Conservation (phyloP, 441 rosid genomes). For the Theobroma grandiflorum region DNA sequence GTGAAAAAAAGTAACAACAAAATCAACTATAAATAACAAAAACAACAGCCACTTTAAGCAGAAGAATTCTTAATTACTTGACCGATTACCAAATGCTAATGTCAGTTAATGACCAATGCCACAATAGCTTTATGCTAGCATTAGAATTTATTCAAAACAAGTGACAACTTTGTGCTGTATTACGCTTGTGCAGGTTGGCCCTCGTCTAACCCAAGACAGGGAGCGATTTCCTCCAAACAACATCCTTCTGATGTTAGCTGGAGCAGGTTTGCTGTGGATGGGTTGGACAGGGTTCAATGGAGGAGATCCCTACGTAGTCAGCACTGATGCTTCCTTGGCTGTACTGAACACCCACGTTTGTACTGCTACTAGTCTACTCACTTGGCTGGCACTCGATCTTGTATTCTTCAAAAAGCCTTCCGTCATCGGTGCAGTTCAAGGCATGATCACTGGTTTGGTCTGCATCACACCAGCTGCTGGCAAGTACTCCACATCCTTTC, state of each 20-base stretch:
- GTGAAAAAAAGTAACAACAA: too few species aligned
- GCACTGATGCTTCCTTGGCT: slow-evolving; percentile 51
- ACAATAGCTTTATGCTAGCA: too few species aligned
- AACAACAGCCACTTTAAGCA: too few species aligned
- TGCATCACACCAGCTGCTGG: slow-evolving; percentile 74
- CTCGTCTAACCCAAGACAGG: slow-evolving; percentile 56
- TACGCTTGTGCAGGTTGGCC: slow-evolving; percentile 48
- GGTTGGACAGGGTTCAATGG: slow-evolving; percentile 73
- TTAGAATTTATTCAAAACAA: not conserved
- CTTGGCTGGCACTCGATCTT: slow-evolving; percentile 54
- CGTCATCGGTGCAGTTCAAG: slow-evolving; percentile 62
- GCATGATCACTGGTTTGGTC: slow-evolving; percentile 67
- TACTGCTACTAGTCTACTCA: slow-evolving; percentile 53
- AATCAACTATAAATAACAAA: too few species aligned
- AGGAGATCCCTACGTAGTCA: slow-evolving; percentile 57
- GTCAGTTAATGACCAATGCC: too few species aligned
- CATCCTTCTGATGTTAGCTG: slow-evolving; percentile 51
- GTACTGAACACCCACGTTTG: slow-evolving; percentile 61
- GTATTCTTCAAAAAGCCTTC: slow-evolving; percentile 47
- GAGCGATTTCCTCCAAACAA: slow-evolving; percentile 65
- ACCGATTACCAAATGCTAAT: too few species aligned
- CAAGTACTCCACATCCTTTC: not conserved
- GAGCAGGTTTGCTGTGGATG: slow-evolving; percentile 68
- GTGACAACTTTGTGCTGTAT: not conserved
- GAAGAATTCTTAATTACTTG: too few species aligned